A percentile compares a stretch with the other conserved stretches of the same genome.
phyloP scores from a whole-genome alignment of 2,329 filamentous ascomycete species.

The Teratosphaeria destructans region DNA sequence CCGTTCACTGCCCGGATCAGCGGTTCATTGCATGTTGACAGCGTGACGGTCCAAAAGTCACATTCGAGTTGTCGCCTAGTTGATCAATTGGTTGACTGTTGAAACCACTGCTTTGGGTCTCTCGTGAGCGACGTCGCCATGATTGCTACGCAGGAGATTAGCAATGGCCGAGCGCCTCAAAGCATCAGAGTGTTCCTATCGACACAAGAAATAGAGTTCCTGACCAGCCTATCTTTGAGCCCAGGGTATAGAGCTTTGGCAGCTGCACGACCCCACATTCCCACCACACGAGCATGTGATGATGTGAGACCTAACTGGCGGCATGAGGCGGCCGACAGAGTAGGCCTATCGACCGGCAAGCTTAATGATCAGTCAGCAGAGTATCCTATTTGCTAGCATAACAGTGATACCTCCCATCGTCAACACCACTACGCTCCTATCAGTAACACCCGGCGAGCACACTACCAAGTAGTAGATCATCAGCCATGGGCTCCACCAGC shows the following conservation, averaged over 20 bases:
- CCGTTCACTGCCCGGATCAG: too few relatives aligned
- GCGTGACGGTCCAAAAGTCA: background rate
- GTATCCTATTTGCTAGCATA: background rate
- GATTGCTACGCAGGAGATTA: background rate
- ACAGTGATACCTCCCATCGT: background rate
- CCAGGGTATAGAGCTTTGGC: background rate
- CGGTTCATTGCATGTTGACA: too few relatives aligned
- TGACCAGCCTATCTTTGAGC: background rate
- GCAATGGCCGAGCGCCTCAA: background rate
- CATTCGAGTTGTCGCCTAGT: background rate
- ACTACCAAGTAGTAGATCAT: background rate
- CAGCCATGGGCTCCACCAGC: background rate
- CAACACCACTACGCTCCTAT: background rate
- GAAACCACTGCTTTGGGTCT: too few relatives aligned
- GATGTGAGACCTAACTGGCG: background rate
- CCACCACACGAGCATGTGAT: background rate
- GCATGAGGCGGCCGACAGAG: background rate
- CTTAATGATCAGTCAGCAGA: background rate
- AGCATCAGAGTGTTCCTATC: background rate
- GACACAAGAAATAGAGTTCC: background rate
- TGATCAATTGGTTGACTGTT: too few relatives aligned
- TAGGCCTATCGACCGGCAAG: background rate
- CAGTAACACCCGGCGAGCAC: background rate
- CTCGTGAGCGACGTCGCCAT: background rate
- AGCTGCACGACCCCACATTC: background rate